Percentiles rank a stretch among this genome's conserved stretches.
Conservation (phyloP, 306 rosid species). For the Adenanthera pavonina region DNA sequence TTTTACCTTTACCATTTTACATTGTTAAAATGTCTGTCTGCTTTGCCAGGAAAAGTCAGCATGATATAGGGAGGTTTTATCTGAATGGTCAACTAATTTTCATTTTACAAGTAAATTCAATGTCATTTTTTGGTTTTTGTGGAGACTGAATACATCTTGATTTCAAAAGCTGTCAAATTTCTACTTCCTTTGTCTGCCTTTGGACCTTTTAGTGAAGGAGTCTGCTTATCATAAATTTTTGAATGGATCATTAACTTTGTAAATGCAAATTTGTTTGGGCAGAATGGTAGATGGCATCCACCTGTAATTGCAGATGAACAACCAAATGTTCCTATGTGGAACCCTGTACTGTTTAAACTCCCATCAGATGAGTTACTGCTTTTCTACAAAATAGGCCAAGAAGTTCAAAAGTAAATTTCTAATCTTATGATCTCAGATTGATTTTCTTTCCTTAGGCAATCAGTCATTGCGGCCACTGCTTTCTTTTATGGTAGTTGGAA, state of each 20-base stretch:
- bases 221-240: constrained; percentile 24
- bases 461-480: constrained; percentile 18
- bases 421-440: constrained; percentile 20
- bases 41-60: constrained; percentile 5
- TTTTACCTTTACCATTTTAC: not conserved
- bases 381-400: constrained; percentile 85
- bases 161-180: constrained; percentile 17
- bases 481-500: not conserved
- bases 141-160: not conserved
- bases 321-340: constrained; percentile 88
- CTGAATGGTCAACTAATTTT: not conserved
- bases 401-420: constrained; percentile 75
- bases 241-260: constrained; percentile 34
- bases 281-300: constrained; percentile 79
- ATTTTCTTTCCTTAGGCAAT: not conserved
- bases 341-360: constrained; percentile 86
- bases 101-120: not conserved
- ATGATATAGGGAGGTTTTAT: not conserved
- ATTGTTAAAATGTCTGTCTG: not conserved
- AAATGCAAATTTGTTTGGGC: constrained; percentile 36
- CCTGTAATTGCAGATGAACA: constrained; percentile 78
- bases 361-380: constrained; percentile 84
- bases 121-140: not conserved
- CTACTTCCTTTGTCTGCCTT: not conserved
- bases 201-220: constrained; percentile 25